These are phyloP conservation scores for Ceratocystiopsis minuta DNA, from an alignment of 2,329 filamentous ascomycete species.

Conservation along the genomic window DNA sequence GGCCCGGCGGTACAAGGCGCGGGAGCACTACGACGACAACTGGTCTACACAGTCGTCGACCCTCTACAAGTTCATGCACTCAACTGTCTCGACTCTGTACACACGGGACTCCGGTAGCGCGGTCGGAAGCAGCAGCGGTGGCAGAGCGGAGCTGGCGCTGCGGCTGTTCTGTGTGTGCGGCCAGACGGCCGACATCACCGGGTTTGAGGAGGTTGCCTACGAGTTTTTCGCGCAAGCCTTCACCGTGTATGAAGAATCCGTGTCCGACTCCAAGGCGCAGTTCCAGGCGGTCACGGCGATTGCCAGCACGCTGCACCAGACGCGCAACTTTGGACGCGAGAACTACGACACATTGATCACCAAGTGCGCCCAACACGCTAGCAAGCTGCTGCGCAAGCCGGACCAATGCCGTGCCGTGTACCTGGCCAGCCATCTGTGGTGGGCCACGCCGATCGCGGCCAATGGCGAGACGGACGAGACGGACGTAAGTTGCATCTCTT, in stretches of 20 bases:
- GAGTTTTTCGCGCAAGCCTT: constrained; percentile 98
- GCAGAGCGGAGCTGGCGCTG: constrained; percentile 71
- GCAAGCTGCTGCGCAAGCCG: constrained; percentile 91
- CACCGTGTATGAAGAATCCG: constrained; percentile 90
- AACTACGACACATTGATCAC: constrained; percentile 98
- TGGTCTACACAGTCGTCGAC: constrained; percentile 50
- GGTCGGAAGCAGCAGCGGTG: constrained; percentile 24
- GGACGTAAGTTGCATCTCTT: constrained; percentile 36
- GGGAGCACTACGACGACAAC: constrained; percentile 63
- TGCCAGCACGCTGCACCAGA: constrained; percentile 73
- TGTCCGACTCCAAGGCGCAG: constrained; percentile 88
- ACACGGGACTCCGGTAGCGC: constrained; percentile 47
- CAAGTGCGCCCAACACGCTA: constrained; percentile 90
- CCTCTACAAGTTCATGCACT: constrained; percentile 91
- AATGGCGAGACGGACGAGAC: constrained; percentile 68
- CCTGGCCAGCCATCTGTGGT: constrained; percentile 92
- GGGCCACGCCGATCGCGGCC: constrained; percentile 69
- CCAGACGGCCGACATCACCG: constrained; percentile 77
- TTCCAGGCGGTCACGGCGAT: constrained; percentile 97
- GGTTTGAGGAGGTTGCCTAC: constrained; percentile 90
- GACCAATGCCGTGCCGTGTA: constrained; percentile 97
- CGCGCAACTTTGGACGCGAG: constrained; percentile 80
- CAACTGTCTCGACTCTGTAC: constrained; percentile 70
- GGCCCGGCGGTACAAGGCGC: constrained; percentile 69
- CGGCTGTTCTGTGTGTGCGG: constrained; percentile 83